Evolutionary conservation across 2,329 filamentous ascomycete genomes (phyloP).

Genomic region (Lecanicillium sp.): DNA sequence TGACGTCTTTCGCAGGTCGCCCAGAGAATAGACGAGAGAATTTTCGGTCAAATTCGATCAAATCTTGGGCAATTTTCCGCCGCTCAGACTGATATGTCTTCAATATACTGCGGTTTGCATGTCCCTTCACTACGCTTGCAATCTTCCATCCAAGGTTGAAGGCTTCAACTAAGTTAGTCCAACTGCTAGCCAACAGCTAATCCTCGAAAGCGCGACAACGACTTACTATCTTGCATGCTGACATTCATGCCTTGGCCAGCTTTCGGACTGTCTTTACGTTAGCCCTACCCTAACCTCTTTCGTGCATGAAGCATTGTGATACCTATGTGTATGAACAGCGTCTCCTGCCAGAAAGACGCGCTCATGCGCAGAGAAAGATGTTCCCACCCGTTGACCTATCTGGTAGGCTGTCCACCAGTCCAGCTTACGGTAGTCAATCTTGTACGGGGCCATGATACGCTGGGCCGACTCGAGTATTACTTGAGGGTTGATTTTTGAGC

Average conservation of each 20-base stretch:
- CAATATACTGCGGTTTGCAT: conserved; percentile 33
- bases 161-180: conserved; percentile 12
- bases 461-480: conserved; percentile 55
- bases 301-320: too few species aligned
- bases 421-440: conserved; percentile 52
- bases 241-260: conserved; percentile 68
- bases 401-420: conserved; percentile 66
- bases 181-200: too few species aligned
- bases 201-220: too few species aligned
- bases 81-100: conserved; percentile 44
- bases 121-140: conserved; percentile 34
- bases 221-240: conserved; percentile 53
- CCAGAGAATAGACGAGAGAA: conserved; percentile 49
- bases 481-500: conserved; percentile 54
- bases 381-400: conserved; percentile 57
- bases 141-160: conserved; percentile 52
- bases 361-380: conserved; percentile 43
- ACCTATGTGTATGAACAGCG: conserved; percentile 44
- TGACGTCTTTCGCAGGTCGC: conserved; percentile 48
- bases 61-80: conserved; percentile 51
- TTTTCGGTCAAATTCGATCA: conserved; percentile 56
- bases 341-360: conserved; percentile 65
- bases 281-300: too few species aligned
- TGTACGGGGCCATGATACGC: conserved; percentile 59
- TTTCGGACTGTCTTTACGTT: conserved; percentile 50